Evolutionary conservation across 2,329 filamentous ascomycete genomes (phyloP).

Genomic region (Hypoxylon sp.): DNA sequence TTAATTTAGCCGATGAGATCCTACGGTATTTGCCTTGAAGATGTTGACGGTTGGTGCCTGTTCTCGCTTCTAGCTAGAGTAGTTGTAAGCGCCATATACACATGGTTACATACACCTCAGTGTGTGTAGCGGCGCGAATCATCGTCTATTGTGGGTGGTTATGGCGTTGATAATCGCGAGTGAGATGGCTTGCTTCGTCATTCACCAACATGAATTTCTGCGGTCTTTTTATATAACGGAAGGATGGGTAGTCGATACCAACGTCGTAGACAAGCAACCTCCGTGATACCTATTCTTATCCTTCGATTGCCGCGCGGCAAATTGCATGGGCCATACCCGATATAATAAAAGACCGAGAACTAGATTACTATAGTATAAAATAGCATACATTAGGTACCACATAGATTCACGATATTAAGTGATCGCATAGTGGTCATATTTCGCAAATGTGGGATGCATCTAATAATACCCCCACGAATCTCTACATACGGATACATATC

Average conservation of each 20-base stretch:
- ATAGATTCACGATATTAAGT: slow-evolving; percentile 23
- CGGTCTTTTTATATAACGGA: slow-evolving; percentile 29
- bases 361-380: not conserved
- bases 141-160: slow-evolving; percentile 8
- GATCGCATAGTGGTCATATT: slow-evolving; percentile 11
- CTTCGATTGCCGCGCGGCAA: slow-evolving; percentile 44
- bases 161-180: slow-evolving; percentile 4
- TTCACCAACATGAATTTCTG: slow-evolving; percentile 13
- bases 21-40: slow-evolving; percentile 14
- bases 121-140: slow-evolving; percentile 1
- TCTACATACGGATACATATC: slow-evolving; percentile 5
- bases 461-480: slow-evolving; percentile 23
- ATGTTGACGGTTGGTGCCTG: slow-evolving; percentile 9
- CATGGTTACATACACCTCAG: not conserved
- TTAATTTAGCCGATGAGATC: slow-evolving; percentile 37
- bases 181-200: slow-evolving; percentile 7
- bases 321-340: slow-evolving; percentile 34
- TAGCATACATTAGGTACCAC: slow-evolving; percentile 16
- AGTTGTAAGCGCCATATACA: slow-evolving; percentile 25
- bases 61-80: slow-evolving; percentile 22
- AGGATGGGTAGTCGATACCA: slow-evolving; percentile 7
- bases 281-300: slow-evolving; percentile 14
- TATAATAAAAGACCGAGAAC: slow-evolving; percentile 21
- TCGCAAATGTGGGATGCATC: slow-evolving; percentile 32
- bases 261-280: not conserved